Evolutionary conservation across 371 early-diverging fungal species (phyloP).

Genomic region (Mucor plumbeus): DNA sequence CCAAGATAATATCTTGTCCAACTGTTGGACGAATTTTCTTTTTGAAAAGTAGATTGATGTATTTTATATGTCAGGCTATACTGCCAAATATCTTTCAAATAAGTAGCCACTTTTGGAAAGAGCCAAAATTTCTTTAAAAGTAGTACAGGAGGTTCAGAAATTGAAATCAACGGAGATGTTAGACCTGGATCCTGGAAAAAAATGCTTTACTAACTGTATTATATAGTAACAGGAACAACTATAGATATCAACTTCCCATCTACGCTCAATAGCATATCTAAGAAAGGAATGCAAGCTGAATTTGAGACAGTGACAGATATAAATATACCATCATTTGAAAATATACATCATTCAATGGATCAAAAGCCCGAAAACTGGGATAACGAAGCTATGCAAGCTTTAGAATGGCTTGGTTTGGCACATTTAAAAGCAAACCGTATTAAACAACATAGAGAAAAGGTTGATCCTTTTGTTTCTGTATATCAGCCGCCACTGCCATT

Average conservation of each 20-base stretch:
- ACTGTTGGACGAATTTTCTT: too few species aligned
- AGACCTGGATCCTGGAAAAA: too few species aligned
- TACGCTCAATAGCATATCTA: conserved; percentile 6
- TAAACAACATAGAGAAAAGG: background rate
- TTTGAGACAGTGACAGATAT: conserved; percentile 33
- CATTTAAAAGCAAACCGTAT: conserved; percentile 58
- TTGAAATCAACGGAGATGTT: too few species aligned
- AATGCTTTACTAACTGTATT: background rate
- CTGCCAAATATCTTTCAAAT: too few species aligned
- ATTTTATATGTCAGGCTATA: too few species aligned
- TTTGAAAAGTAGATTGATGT: too few species aligned
- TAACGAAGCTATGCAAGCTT: conserved; percentile 43
- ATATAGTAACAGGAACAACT: conserved; percentile 31
- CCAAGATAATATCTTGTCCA: too few species aligned
- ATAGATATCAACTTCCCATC: conserved; percentile 44
- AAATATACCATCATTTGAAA: conserved; percentile 37
- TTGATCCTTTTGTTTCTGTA: conserved; percentile 57
- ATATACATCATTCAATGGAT: conserved; percentile 27
- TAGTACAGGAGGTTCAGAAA: too few species aligned
- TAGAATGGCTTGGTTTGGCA: conserved; percentile 72
- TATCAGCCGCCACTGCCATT: conserved; percentile 50
- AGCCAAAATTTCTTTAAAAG: too few species aligned
- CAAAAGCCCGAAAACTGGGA: conserved; percentile 38
- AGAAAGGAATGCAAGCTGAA: conserved; percentile 25
- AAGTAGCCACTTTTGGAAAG: too few species aligned